phyloP scores from a whole-genome alignment of 257 asterid genomes.

The Nicotiana sylvestris region DNA sequence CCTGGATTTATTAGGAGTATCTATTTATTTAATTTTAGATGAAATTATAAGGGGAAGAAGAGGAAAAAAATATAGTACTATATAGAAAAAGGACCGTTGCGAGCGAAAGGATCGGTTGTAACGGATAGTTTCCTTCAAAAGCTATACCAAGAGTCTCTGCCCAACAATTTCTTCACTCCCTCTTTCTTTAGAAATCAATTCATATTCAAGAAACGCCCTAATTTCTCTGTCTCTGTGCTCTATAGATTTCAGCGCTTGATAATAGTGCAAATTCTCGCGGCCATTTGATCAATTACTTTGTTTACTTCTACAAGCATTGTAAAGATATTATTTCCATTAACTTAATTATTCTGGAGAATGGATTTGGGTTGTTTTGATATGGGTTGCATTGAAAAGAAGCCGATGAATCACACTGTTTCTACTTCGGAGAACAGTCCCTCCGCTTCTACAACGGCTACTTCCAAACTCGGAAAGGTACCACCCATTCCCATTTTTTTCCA shows the following conservation, averaged over 20 bases:
- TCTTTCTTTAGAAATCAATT: not conserved
- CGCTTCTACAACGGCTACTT: slow-evolving; percentile 44
- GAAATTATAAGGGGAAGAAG: not conserved
- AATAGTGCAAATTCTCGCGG: not conserved
- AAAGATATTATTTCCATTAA: not conserved
- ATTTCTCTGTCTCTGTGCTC: not conserved
- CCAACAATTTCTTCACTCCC: slow-evolving; percentile 14
- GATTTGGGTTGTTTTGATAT: slow-evolving; percentile 86
- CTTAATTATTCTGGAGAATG: slow-evolving; percentile 30
- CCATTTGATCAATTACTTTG: not conserved
- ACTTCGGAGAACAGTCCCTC: slow-evolving; percentile 43
- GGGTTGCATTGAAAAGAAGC: slow-evolving; percentile 68
- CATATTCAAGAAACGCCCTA: slow-evolving; percentile 17
- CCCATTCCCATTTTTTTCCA: not conserved
- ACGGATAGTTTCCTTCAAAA: slow-evolving; percentile 58
- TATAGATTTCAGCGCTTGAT: not conserved
- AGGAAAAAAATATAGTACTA: not conserved
- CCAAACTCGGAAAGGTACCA: slow-evolving; percentile 63
- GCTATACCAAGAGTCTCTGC: slow-evolving; percentile 5
- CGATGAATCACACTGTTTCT: slow-evolving; percentile 8
- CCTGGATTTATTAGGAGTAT: not conserved
- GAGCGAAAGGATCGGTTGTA: slow-evolving; percentile 27
- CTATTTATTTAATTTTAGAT: not conserved
- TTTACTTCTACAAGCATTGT: not conserved
- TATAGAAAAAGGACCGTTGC: slow-evolving; percentile 44